Evolutionary conservation across 192 early-diverging fungal genomes (phyloP).

Genomic region (Coemansia sp.): DNA sequence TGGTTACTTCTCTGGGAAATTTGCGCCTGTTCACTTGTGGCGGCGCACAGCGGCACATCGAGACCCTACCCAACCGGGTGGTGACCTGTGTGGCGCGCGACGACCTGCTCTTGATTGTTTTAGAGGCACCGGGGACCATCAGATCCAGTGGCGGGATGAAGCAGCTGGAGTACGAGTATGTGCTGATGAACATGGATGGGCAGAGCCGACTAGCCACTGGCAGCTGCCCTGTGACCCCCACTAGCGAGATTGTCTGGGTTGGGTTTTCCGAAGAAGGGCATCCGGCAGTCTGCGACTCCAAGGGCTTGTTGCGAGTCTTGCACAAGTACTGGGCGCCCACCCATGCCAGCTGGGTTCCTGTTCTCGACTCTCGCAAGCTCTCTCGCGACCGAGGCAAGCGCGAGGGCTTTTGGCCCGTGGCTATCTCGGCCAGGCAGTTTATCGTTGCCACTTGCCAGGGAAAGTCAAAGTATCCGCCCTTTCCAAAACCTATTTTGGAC

Average conservation of each 20-base stretch:
- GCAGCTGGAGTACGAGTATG: constrained; percentile 36
- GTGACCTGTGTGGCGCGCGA: constrained; percentile 44
- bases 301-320: constrained; percentile 70
- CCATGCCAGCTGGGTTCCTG: constrained; percentile 77
- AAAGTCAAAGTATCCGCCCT: constrained; percentile 54
- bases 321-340: constrained; percentile 56
- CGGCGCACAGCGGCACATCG: constrained; percentile 76
- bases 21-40: constrained; percentile 75
- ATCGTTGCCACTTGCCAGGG: constrained; percentile 68
- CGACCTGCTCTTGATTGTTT: constrained; percentile 38
- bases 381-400: constrained; percentile 39
- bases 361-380: constrained; percentile 63
- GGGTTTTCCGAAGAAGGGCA: constrained; percentile 81
- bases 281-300: constrained; percentile 77
- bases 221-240: constrained; percentile 61
- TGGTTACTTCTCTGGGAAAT: constrained; percentile 70
- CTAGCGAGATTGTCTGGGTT: constrained; percentile 68
- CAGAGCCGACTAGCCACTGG: constrained; percentile 40
- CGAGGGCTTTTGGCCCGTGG: constrained; percentile 85
- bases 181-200: constrained; percentile 41
- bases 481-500: constrained; percentile 68
- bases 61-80: constrained; percentile 57
- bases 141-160: constrained; percentile 17
- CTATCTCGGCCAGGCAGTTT: constrained; percentile 65
- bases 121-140: constrained; percentile 25